These are phyloP conservation scores for Penicillium expansum DNA, from an alignment of 2,329 filamentous ascomycete species.

Conservation along the genomic window DNA sequence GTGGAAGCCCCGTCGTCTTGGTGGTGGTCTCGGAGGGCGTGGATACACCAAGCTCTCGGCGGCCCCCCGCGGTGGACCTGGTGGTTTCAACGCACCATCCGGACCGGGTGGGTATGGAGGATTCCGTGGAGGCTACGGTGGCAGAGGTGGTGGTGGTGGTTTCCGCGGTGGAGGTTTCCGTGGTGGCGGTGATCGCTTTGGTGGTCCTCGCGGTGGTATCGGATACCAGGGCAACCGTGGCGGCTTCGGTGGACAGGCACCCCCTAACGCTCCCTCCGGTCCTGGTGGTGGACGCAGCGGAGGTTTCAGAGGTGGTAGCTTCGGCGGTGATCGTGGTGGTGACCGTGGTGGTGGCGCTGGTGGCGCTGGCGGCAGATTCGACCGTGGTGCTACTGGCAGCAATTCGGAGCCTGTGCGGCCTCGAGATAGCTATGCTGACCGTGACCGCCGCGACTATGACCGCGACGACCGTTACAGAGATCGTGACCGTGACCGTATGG, in stretches of 20 bases:
- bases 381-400: constrained; percentile 64
- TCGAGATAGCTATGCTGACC: constrained; percentile 57
- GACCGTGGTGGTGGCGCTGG: constrained; percentile 44
- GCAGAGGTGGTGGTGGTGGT: constrained; percentile 38
- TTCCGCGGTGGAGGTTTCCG: constrained; percentile 48
- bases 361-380: constrained; percentile 45
- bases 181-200: constrained; percentile 51
- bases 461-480: constrained; percentile 43
- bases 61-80: constrained; percentile 66
- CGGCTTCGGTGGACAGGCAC: constrained; percentile 48
- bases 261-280: constrained; percentile 52
- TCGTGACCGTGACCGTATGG: constrained; percentile 46
- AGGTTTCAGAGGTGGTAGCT: constrained; percentile 50
- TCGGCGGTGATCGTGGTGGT: constrained; percentile 35
- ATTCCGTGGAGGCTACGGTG: constrained; percentile 55
- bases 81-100: constrained; percentile 55
- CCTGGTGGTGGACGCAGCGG: constrained; percentile 55
- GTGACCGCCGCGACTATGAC: constrained; percentile 50
- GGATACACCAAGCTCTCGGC: constrained; percentile 83
- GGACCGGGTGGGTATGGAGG: constrained; percentile 58
- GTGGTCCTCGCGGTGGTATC: constrained; percentile 50
- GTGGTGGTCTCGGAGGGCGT: constrained; percentile 86
- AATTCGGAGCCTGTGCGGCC: constrained; percentile 81
- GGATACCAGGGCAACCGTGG: constrained; percentile 59
- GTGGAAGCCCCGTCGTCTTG: constrained; percentile 88